Evolutionary conservation across 2,329 filamentous ascomycete species (phyloP), one percentile per base, ranked within the genome.

Genomic region (Davidsoniella neocaledoniae): DNA sequence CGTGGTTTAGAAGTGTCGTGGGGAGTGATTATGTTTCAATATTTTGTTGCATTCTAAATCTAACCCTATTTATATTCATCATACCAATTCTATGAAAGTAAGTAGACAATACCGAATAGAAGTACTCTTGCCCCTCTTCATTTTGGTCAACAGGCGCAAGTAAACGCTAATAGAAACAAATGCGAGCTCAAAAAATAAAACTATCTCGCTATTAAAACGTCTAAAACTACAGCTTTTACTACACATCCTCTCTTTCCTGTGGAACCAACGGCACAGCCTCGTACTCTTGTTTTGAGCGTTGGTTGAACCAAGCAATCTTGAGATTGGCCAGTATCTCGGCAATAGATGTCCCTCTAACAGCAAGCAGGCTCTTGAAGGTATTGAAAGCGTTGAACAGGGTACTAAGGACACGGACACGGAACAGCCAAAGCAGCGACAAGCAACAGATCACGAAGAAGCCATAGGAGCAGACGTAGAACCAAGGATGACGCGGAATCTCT

Each of bases 251-350:
- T 9, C 40, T 23, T 5, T 37, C 47, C 36, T 41, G 45, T 19
- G 45, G 33, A 23, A 49, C 47, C 9, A 49, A 25, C 17, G 47
- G 47, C 39, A 49, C 47, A 23, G 47, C 47, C 26, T 49, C 47
- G 16, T 49, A 49, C 39, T 49, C 47, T 17, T 21, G 16, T 21
- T 36, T 36, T 8, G 33, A 17, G 5, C 16, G 23, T 12, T 33
- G 29, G 10, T 39, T 8, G 9, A 8, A 43, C 47, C 46, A 40
- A 10, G 25, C 17, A 4, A 6, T 37, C 16, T 12, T 14, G 4
- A 39, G n/a, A 25, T 40, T 43, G 16, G 16, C 26, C 4, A 36
- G 33, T n/a, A 42, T 43, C 10, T 33, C 39, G 7, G 39, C 25
- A 25, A 42, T 14, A 5, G 39, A 21, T 8, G 12, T 37, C 8